Conservation (phyloP, 805 yeast genomes). For the Candida piceae region DNA sequence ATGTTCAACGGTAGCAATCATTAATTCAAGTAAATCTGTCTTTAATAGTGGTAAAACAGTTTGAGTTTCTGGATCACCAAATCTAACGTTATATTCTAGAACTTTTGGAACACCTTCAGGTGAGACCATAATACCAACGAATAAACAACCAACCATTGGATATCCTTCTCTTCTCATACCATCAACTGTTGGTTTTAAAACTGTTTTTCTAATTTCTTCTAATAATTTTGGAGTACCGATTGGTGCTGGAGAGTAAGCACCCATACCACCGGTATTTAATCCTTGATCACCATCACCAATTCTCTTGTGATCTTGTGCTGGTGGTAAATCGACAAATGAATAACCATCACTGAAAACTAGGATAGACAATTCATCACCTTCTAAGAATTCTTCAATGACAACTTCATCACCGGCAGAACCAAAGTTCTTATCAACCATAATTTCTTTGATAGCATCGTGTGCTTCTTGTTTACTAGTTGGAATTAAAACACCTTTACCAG, state of each 20-base stretch:
- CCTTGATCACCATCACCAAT: constrained; percentile 92
- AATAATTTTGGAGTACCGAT: constrained; percentile 76
- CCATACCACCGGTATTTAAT: constrained; percentile 99
- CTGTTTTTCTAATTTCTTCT: constrained; percentile 61
- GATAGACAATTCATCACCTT: constrained; percentile 95
- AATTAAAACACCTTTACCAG: constrained; percentile 96
- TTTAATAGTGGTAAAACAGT: constrained; percentile 85
- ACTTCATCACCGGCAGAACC: constrained; percentile 94
- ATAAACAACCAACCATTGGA: constrained; percentile 93
- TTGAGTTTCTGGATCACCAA: constrained; percentile 99
- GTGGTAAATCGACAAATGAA: constrained; percentile 82
- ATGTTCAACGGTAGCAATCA: constrained; percentile 92
- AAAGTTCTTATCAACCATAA: constrained; percentile 85
- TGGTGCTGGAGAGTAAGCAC: constrained; percentile 98
- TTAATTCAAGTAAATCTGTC: constrained; percentile 89
- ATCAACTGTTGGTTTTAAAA: constrained; percentile 86
- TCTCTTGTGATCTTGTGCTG: constrained; percentile 98
- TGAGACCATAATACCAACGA: constrained; percentile 92
- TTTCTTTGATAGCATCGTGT: constrained; percentile 69
- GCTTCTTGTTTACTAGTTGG: constrained; percentile 87
- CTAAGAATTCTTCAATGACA: constrained; percentile 92
- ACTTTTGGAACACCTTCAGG: constrained; percentile 83
- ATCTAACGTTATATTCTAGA: constrained; percentile 94
- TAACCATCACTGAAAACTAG: constrained; percentile 93
- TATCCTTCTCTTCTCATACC: constrained; percentile 95